Percentiles rank a stretch among this genome's conserved stretches.
Evolutionary conservation across 371 early-diverging fungal genomes (phyloP).

Genomic region (Conidiobolus incongruus): DNA sequence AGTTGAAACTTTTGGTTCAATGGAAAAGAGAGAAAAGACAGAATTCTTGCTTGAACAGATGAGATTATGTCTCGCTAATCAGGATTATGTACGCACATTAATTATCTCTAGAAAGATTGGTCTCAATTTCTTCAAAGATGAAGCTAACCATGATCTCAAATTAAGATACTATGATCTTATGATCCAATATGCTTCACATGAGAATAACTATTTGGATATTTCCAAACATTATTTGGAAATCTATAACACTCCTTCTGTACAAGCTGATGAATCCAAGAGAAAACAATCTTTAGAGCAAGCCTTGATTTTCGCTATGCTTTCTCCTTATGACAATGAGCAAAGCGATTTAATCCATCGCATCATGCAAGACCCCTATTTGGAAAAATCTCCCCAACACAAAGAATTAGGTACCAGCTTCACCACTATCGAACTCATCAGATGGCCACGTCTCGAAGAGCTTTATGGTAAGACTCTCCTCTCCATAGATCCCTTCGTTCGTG

Average conservation of each 20-base stretch:
- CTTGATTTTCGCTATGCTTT: conserved; percentile 58
- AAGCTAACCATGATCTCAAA: conserved; percentile 73
- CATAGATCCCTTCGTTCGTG: conserved; percentile 41
- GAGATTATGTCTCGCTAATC: conserved; percentile 78
- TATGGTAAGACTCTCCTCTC: conserved; percentile 49
- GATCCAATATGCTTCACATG: conserved; percentile 84
- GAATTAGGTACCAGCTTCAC: conserved; percentile 63
- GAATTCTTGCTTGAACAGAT: conserved; percentile 96
- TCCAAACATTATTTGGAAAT: conserved; percentile 82
- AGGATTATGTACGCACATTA: conserved; percentile 75
- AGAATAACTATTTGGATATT: conserved; percentile 61
- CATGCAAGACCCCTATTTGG: conserved; percentile 12
- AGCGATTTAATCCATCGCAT: conserved; percentile 73
- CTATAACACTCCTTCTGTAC: conserved; percentile 58
- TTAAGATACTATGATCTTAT: conserved; percentile 85
- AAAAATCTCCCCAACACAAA: conserved; percentile 18
- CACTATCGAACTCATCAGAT: conserved; percentile 76
- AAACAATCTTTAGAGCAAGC: conserved; percentile 52
- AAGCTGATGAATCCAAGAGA: conserved; percentile 62
- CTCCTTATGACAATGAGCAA: conserved; percentile 94
- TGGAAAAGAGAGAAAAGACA: conserved; percentile 94
- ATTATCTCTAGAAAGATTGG: conserved; percentile 90
- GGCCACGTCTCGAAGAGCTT: conserved; percentile 72
- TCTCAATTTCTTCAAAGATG: conserved; percentile 70
- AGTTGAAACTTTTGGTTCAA: conserved; percentile 94